Evolutionary conservation across 179 eudicot species (phyloP), one percentile per base, ranked within the genome.

Genomic region (Pouteria campechiana): DNA sequence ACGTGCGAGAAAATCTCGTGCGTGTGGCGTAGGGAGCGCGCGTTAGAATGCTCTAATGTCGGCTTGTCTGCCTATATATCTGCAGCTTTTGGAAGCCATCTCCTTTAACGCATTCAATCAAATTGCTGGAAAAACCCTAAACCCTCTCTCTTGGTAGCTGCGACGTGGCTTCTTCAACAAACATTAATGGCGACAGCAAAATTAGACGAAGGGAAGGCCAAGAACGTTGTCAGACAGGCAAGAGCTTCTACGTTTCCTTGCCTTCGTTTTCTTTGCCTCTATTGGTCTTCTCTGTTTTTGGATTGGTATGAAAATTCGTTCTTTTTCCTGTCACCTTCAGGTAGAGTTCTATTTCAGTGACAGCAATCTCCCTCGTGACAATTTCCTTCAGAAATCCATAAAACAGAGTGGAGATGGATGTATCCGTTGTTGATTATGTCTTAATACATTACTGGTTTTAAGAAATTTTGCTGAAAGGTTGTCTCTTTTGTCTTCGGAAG

Each of bases 291-390:
- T 10, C n/a, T 23, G 32, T 17, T 29, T 4, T n/a, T 32, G 17
- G 0, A 29, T 5, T 29, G 4, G 0, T 3, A 16, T 14, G 20
- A 10, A 22, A 27, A 13, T 28, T 25, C 37, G 5, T n/a, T 1
- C 10, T 28, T 13, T 0, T 11, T 44, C 21, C 0, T 43, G 24
- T 17, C 17, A 0, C 3, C 4, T 29, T 52, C 73, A 90, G 98
- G 94, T 90, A 24, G 98, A 90, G 69, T 90, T 90, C 49, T 90
- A 90, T 44, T 86, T 90, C 64, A 68, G 98, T 53, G 98, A 90
- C 46, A 90, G 98, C 54, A 90, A 90, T 58, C 90, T 90, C 29
- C 95, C 98, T 0, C 63, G 76, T 25, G 98, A 90, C 40, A 62
- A 49, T 10, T 90, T 90, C 42, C 67, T 89, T 32, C 60, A 8